A percentile compares a stretch with the other conserved stretches of the same genome.
phyloP scores from a whole-genome alignment of 371 early-diverging fungal species.

The Umbelopsis sp. region DNA sequence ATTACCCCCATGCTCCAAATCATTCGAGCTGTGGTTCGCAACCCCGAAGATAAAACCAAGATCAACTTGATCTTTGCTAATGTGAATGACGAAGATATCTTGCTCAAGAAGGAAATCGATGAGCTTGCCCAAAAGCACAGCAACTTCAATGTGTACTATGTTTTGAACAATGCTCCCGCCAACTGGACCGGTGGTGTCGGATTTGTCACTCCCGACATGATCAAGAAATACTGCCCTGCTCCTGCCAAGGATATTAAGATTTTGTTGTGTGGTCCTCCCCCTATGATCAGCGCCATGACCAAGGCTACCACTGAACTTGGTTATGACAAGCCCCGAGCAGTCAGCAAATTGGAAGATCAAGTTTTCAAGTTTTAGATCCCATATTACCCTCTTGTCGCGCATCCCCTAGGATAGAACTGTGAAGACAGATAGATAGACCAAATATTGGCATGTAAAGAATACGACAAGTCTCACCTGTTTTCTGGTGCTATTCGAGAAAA shows the following conservation, averaged over 20 bases:
- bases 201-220: slow-evolving; percentile 84
- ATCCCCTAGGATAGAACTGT: neutral
- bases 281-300: slow-evolving; percentile 91
- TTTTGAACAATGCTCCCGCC: slow-evolving; percentile 82
- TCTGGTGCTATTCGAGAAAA: no score
- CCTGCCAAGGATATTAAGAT: slow-evolving; percentile 85
- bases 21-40: slow-evolving; percentile 79
- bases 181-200: slow-evolving; percentile 89
- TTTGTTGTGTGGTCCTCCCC: slow-evolving; percentile 94
- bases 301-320: slow-evolving; percentile 68
- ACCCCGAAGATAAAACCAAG: slow-evolving; percentile 85
- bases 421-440: slow-evolving; percentile 4
- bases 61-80: slow-evolving; percentile 92
- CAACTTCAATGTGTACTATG: slow-evolving; percentile 83
- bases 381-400: slow-evolving; percentile 7
- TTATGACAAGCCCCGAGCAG: slow-evolving; percentile 75
- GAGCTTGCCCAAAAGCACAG: slow-evolving; percentile 74
- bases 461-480: no score
- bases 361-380: slow-evolving; percentile 86
- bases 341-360: slow-evolving; percentile 86
- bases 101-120: slow-evolving; percentile 86
- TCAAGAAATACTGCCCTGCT: slow-evolving; percentile 74
- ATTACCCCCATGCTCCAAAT: slow-evolving; percentile 96
- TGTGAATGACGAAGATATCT: slow-evolving; percentile 86
- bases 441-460: slow-evolving; percentile 1